Percentiles rank a stretch among this genome's conserved stretches.
Evolutionary conservation across 2,329 filamentous ascomycete species (phyloP).

Genomic region (Capronia coronata): DNA sequence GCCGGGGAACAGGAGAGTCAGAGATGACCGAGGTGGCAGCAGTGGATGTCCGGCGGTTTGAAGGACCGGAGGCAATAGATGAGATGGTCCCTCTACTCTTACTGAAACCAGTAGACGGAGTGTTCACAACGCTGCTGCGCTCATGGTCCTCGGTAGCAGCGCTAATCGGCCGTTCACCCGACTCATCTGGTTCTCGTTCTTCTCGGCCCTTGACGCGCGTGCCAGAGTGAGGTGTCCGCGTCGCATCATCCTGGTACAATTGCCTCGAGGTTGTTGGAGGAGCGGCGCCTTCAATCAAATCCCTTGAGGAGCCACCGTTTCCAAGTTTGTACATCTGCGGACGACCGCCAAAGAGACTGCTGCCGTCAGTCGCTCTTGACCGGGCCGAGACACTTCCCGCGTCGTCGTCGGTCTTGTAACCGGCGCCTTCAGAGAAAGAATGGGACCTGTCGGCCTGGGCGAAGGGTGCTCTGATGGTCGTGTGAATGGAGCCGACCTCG

Average conservation of each 20-base stretch:
- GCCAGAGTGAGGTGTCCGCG: slow-evolving; percentile 74
- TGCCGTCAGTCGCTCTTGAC: slow-evolving; percentile 76
- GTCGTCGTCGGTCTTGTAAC: slow-evolving; percentile 58
- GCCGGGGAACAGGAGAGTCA: slow-evolving; percentile 44
- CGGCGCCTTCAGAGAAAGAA: slow-evolving; percentile 58
- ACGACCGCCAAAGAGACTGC: slow-evolving; percentile 86
- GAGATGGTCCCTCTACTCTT: slow-evolving; percentile 75
- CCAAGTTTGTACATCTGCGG: slow-evolving; percentile 93
- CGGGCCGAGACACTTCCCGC: slow-evolving; percentile 76
- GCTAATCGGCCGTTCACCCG: slow-evolving; percentile 38
- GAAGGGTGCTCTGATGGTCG: slow-evolving; percentile 54
- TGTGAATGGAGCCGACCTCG: slow-evolving; percentile 75
- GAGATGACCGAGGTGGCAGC: slow-evolving; percentile 85
- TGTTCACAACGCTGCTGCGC: slow-evolving; percentile 27
- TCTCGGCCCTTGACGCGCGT: slow-evolving; percentile 53
- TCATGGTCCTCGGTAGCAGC: slow-evolving; percentile 22
- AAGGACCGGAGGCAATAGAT: slow-evolving; percentile 70
- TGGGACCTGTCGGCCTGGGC: slow-evolving; percentile 53
- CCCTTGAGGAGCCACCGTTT: slow-evolving; percentile 32
- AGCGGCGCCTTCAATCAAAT: slow-evolving; percentile 25
- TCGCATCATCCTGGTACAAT: slow-evolving; percentile 82
- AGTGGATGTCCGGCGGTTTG: slow-evolving; percentile 68
- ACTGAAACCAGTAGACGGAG: slow-evolving; percentile 58
- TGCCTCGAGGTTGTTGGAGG: slow-evolving; percentile 48
- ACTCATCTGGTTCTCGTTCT: slow-evolving; percentile 37